Percentiles rank a stretch among this genome's conserved stretches.
phyloP scores from a whole-genome alignment of 257 asterid genomes.

The Cordia subcordata region DNA sequence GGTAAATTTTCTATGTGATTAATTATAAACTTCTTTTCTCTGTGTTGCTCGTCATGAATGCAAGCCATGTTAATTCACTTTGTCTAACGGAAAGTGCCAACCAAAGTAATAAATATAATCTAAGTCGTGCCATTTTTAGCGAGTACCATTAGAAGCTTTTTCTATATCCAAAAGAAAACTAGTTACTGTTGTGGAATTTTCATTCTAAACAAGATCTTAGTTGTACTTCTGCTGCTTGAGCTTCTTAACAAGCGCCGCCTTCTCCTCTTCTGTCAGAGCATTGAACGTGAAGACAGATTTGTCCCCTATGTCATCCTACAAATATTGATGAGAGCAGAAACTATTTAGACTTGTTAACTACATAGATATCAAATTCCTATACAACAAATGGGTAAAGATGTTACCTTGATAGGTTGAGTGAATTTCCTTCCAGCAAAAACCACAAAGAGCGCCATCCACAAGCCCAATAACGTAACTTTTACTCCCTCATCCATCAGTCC shows the following conservation, averaged over 20 bases:
- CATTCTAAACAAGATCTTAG: no score
- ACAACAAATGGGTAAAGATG: constrained; percentile 2
- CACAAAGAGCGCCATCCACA: constrained; percentile 77
- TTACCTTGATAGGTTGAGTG: constrained; percentile 85
- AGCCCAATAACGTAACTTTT: constrained; percentile 50
- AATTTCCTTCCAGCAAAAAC: constrained; percentile 94
- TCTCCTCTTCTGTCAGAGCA: constrained; percentile 58
- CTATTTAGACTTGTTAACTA: background rate
- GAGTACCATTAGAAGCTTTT: no score
- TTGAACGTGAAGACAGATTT: constrained; percentile 87
- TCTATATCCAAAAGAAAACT: no score
- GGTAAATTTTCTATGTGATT: no score
- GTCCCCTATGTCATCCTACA: constrained; percentile 93
- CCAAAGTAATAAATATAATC: no score
- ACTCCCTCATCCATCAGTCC: constrained; percentile 82
- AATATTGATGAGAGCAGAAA: background rate
- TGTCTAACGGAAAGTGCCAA: no score
- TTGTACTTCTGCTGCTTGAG: constrained; percentile 36
- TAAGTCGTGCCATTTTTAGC: no score
- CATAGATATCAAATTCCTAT: background rate
- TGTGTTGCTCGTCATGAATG: no score
- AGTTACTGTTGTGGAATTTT: no score
- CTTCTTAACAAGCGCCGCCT: constrained; percentile 42
- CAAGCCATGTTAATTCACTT: no score
- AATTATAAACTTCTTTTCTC: no score